Base-by-base conservation (phyloP, 345 rosid species). In the Erodium maritimum region DNA sequence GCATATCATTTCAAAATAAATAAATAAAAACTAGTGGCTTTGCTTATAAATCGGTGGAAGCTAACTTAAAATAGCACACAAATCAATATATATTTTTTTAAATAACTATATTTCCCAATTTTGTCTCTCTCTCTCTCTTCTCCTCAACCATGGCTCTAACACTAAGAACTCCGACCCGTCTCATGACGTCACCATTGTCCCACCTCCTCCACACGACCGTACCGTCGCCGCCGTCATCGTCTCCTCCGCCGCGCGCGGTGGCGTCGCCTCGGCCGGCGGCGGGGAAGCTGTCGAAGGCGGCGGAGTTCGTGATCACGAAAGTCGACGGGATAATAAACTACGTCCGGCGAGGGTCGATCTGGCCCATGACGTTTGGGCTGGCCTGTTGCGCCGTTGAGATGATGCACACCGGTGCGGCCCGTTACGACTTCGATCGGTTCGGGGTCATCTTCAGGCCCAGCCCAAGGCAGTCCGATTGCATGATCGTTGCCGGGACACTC, bases 281-380 rank as follows among this genome's bases (percentile, higher is more conserved):
- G 37, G 9, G 37, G 37, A 11, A 29, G 37, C 65, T 91, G 18
- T 82, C 98, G 1, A 88, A 88, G 84, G 23, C 87, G 25, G 98
- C 95, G 16, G 96, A 91, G 57, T 91, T 54, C 57, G 98, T 91
- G 69, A 86, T 91, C 70, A 86, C 96, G 1, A 91, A 91, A 73
- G 96, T 91, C 13, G 98, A 91, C 58, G 95, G 86, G 65, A 86
- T 90, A 65, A 62, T 91, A 73, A 93, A 93, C 73, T 93, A 86
- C 84, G 91, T 90, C 52, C 94, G 97, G 21, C 81, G 91, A 1
- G 99, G 97, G 3, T 93, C 97, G 69, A 83, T 93, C 68, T 93
- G 99, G 99, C 99, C 99, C 64, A 93, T 93, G 99, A 89, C 99
- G 20, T 89, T 93, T 59, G 97, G 99, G 5, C 88, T 93, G 19